phyloP scores from a whole-genome alignment of 345 rosid species.

The Mangifera indica region DNA sequence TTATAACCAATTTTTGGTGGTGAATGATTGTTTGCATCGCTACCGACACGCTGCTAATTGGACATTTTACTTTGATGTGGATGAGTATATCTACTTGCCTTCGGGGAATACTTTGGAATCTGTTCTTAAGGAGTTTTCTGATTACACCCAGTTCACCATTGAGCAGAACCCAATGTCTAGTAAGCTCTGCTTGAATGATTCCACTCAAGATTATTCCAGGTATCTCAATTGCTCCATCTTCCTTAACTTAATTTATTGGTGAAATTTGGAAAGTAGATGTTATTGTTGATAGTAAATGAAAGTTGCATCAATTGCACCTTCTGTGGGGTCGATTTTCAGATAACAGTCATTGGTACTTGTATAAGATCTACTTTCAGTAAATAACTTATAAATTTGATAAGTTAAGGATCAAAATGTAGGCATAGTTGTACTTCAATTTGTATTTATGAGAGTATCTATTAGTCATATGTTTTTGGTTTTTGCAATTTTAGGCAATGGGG shows the following conservation, averaged over 20 bases:
- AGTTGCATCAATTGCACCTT: not conserved
- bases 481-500: conserved; percentile 74
- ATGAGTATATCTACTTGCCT: conserved; percentile 78
- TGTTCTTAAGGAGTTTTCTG: conserved; percentile 55
- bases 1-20: conserved; percentile 82
- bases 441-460: not conserved
- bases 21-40: conserved; percentile 79
- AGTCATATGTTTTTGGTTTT: not conserved
- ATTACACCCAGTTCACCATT: conserved; percentile 75
- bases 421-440: not conserved
- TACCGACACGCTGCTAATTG: conserved; percentile 66
- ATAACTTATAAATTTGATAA: not conserved
- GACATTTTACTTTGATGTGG: conserved; percentile 89
- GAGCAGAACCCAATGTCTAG: conserved; percentile 91
- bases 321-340: no score
- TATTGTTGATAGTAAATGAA: not conserved
- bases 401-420: not conserved
- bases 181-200: conserved; percentile 67
- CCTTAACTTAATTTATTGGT: not conserved
- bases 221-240: conserved; percentile 8
- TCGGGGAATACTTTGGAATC: conserved; percentile 48
- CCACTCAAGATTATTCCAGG: conserved; percentile 58
- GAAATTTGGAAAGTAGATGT: not conserved
- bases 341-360: no score
- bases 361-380: not conserved